Evolutionary conservation across 345 rosid genomes (phyloP).

Genomic region (Lumnitzera racemosa): DNA sequence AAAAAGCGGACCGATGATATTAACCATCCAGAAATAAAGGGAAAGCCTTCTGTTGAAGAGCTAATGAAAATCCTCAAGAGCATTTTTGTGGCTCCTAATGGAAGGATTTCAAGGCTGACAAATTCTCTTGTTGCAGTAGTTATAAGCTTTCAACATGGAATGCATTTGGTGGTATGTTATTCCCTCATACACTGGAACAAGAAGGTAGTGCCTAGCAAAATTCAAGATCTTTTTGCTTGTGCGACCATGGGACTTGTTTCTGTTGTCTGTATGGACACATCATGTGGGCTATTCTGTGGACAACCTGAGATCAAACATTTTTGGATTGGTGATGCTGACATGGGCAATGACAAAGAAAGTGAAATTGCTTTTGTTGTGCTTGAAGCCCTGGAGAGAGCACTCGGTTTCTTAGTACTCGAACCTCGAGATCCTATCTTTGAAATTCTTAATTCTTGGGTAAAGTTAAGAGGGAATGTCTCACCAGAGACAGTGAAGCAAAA

Average conservation of each 20-base stretch:
- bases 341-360: too few species aligned
- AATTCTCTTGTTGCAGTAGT: constrained; percentile 10
- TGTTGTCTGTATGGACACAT: constrained; percentile 13
- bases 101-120: constrained; percentile 11
- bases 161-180: too few species aligned
- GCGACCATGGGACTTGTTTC: constrained; percentile 19
- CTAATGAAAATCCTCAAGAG: constrained; percentile 8
- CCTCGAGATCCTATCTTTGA: too few species aligned
- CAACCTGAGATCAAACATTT: too few species aligned
- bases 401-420: constrained; percentile 7
- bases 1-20: constrained; percentile 1
- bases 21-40: constrained; percentile 16
- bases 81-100: constrained; percentile 12
- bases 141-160: too few species aligned
- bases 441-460: too few species aligned
- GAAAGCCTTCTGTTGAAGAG: not conserved
- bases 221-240: constrained; percentile 22
- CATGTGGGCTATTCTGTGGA: not conserved
- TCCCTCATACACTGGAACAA: too few species aligned
- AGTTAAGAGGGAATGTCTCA: too few species aligned
- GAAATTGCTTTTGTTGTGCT: constrained; percentile 4
- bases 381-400: constrained; percentile 12
- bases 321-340: too few species aligned
- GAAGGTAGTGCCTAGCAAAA: not conserved
- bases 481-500: too few species aligned